Evolutionary conservation across 2,329 filamentous ascomycete genomes (phyloP), one percentile per base, ranked within the genome.

Genomic region (Aspergillus sp.): DNA sequence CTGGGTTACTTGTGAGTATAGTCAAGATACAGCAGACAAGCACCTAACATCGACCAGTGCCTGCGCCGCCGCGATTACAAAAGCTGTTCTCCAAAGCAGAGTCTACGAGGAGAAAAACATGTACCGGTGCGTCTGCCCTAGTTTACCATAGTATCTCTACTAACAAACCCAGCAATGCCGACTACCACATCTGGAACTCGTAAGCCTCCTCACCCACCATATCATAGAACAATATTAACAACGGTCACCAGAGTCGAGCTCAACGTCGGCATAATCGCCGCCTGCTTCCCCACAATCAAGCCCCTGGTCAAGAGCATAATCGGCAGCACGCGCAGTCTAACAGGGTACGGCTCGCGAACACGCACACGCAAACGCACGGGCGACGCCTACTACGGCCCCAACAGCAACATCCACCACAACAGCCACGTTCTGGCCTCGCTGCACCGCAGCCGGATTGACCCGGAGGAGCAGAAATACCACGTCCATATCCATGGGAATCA

Each of bases 101-200:
- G 43, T 58, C 7, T 58, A 27, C 17, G 15, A 33, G 2, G 27
- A 58, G 15, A 45, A n/a, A 4, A 46, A 56, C 17, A 44, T 49
- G 15, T 56, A 45, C 37, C 62, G 77, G 8, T 68, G 67, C 1
- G 76, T 72, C n/a, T 56, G 59, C 62, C 77, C 79, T 50, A 56
- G 7, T 8, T 7, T 27, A 27, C 24, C 7, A 9, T 3, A 27
- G 8, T 27, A 27, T 27, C 24, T 27, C 24, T 31, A 31, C 9
- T 31, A 31, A 31, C 27, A 31, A 31, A 9, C 7, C 27, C 27
- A 31, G 55, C 21, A 50, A 57, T 15, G 37, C 35, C 24, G 39
- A 43, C 8, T 77, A 80, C 52, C 76, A 76, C 59, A 68, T 81
- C 0, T 79, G 78, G 78, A 76, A 79, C 57, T 77, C 70, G 2